A percentile compares a stretch with the other conserved stretches of the same genome.
phyloP scores from a whole-genome alignment of 805 yeast genomes.

The Priceomyces fermenticarens region DNA sequence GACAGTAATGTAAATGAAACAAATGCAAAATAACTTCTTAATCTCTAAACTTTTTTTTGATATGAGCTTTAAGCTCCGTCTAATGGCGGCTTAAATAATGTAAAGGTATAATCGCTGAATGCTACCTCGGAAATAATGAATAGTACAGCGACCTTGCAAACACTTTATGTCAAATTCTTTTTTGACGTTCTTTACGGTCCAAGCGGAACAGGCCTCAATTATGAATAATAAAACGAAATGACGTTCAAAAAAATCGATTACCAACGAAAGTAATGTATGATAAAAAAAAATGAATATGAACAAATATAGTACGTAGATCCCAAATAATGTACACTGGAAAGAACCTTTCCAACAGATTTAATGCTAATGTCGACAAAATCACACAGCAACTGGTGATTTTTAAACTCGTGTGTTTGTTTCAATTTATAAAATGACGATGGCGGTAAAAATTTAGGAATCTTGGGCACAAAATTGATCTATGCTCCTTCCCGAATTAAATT shows the following conservation, averaged over 20 bases:
- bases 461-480: conserved; percentile 7
- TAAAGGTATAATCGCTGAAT: neutral
- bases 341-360: neutral
- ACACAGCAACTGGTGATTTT: neutral
- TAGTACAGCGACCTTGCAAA: no score
- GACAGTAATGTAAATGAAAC: neutral
- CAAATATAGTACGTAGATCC: conserved; percentile 3
- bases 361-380: conserved; percentile 2
- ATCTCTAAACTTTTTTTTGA: conserved; percentile 1
- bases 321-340: conserved; percentile 7
- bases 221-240: no score
- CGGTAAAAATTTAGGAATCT: neutral
- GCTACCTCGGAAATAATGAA: neutral
- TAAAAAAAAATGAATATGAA: conserved; percentile 2
- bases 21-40: neutral
- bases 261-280: neutral
- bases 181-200: no score
- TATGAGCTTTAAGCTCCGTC: neutral
- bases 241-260: no score
- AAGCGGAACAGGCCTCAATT: no score
- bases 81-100: neutral
- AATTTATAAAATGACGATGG: neutral
- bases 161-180: no score
- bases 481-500: neutral
- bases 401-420: no score